Percentiles rank a stretch among this genome's conserved stretches.
Evolutionary conservation across 441 rosid genomes (phyloP).

Genomic region (Gossypium davidsonii): DNA sequence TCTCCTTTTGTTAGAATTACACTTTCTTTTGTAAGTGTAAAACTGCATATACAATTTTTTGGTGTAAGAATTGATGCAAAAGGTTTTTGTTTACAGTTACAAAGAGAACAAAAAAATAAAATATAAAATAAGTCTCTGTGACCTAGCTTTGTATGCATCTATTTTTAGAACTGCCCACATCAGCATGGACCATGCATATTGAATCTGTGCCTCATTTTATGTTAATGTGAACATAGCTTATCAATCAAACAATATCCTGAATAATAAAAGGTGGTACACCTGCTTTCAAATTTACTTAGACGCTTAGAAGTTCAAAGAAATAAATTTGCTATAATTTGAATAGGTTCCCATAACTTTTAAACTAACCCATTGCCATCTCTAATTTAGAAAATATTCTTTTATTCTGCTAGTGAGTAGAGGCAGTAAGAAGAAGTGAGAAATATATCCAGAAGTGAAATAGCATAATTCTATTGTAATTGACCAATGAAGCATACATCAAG

Average conservation of each 20-base stretch:
- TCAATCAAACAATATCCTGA: background rate
- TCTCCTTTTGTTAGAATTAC: background rate
- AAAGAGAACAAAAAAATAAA: background rate
- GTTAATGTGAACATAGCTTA: background rate
- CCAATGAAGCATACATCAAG: background rate
- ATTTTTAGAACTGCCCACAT: background rate
- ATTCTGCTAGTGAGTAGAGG: no score
- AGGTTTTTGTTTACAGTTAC: no score
- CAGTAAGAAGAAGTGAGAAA: no score
- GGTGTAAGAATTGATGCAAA: background rate
- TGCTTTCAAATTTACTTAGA: background rate
- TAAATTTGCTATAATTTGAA: background rate
- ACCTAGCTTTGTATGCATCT: background rate
- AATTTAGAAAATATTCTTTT: background rate
- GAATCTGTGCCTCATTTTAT: background rate
- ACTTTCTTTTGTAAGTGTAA: background rate
- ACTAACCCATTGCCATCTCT: background rate
- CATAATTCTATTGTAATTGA: background rate
- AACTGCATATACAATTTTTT: background rate
- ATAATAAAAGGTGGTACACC: background rate
- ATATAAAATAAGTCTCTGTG: background rate
- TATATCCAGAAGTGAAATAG: background rate
- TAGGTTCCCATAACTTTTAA: background rate
- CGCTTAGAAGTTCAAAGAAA: background rate
- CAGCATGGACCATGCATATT: background rate